Evolutionary conservation across 2,329 filamentous ascomycete species (phyloP), one percentile per base, ranked within the genome.

Genomic region (Nannizziopsis arthrosporioides): DNA sequence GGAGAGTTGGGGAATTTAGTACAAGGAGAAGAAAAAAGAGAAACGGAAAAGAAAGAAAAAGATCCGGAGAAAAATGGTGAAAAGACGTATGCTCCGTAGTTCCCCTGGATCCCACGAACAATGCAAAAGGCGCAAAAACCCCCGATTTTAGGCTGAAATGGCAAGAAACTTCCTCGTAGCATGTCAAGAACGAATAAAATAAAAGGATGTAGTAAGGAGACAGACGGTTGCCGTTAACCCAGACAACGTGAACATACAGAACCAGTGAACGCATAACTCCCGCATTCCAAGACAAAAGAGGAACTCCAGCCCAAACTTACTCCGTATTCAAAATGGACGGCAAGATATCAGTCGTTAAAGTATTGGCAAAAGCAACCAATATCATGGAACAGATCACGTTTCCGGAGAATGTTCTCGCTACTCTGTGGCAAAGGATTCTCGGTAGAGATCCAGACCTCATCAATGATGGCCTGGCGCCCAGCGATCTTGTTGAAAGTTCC

Each of bases 391-490:
- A 40, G 15, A 19, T 15, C 42, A 11, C 27, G 31, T 40, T 11
- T 10, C 7, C 17, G 14, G n/a, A 35, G 8, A 12, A 9, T 39
- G 15, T 42, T 47, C 14, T 37, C 39, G 11, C 17, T 27, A 14
- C 41, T 35, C 9, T 30, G 22, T 35, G 44, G 9, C 12, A 18
- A 36, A 11, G 17, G n/a, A 8, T 22, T 7, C 18, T 39, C 48
- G 11, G 36, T 38, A 30, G 15, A 22, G 9, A 65, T 61, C 49
- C 62, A 58, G 43, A 56, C 54, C 50, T 67, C 65, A 40, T 65
- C 58, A 44, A 68, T 60, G 22, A 59, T 48, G 42, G 65, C 56
- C 17, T 57, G 55, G n/a, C 57, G 52, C 2, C 30, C 5, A 11
- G 45, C 34, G 10, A 47, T 30, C 42, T 31, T 30, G 19, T 42